Evolutionary conservation across 225 moss, liverwort and hornwort genomes (phyloP).

Genomic region (Marchantia polymorpha): DNA sequence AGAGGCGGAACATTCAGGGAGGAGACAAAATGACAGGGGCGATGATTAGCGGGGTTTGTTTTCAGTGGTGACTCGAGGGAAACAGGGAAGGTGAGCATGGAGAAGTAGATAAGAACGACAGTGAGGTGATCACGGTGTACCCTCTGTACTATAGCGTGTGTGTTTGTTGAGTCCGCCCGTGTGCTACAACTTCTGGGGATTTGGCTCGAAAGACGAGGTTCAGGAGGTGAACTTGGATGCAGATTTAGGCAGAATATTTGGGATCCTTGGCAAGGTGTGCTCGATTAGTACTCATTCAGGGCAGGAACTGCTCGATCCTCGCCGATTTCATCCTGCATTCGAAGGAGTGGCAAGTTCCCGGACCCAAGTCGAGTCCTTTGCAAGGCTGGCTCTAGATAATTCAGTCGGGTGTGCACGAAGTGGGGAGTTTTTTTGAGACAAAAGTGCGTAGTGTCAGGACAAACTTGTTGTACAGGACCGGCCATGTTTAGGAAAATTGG

Average conservation of each 20-base stretch:
- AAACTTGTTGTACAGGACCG: not conserved
- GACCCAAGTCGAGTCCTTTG: not conserved
- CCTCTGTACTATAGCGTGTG: constrained; percentile 23
- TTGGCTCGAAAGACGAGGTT: not conserved
- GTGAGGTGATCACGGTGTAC: constrained; percentile 1
- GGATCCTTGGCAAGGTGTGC: not conserved
- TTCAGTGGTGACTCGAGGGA: constrained; percentile 29
- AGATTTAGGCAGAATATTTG: constrained; percentile 5
- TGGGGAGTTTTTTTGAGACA: not conserved
- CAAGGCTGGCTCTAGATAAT: not conserved
- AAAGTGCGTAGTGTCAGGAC: not conserved
- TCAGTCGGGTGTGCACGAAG: not conserved
- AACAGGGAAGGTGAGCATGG: constrained; percentile 16
- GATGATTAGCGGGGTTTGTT: constrained; percentile 35
- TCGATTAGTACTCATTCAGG: not conserved
- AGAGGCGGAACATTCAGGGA: not conserved
- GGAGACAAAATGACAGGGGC: constrained; percentile 32
- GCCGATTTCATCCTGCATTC: not conserved
- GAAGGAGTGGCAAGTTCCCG: not conserved
- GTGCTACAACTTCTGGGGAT: not conserved
- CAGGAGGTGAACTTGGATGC: not conserved
- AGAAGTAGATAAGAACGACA: not conserved
- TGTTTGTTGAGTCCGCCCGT: constrained; percentile 3
- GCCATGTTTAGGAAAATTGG: constrained; percentile 3
- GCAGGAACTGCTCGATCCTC: not conserved